Evolutionary conservation across 805 yeast genomes (phyloP), one percentile per base, ranked within the genome.

Genomic region (Yarrowia sp.): DNA sequence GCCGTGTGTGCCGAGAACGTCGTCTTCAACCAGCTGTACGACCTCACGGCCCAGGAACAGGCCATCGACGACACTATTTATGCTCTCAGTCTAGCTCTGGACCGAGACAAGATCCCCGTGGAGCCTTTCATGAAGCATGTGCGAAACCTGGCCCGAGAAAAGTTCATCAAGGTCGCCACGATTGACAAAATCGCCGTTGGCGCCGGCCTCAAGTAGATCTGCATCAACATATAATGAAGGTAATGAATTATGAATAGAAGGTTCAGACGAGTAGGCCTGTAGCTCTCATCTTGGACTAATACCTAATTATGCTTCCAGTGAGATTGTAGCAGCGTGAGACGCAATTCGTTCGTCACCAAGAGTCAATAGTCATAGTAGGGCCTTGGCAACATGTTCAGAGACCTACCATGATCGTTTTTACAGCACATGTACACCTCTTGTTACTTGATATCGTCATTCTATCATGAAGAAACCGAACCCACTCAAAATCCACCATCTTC

Each of bases 31-130:
- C 97, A 91, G 75, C 74, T 89, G 14, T 88, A 89, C 74, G 84
- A 84, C 22, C 79, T 89, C 0, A 85, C 86, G 0, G 84, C 92
- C 19, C 88, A 86, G 48, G 90, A 89, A 66, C 82, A 83, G 70
- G 90, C 97, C 0, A 83, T 88, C n/a, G 84, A 84, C 40, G 97
- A 93, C 74, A 81, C 93, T 0, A 79, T 86, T 7, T 82, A 84
- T 69, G 82, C 86, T 11, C 79, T 92, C 10, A 84, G 85, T 5
- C 85, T 87, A 22, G 83, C 86, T 4, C 85, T 84, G 70, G 87
- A 84, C 69, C 72, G 78, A 2, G 87, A 86, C 5, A 75, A 79
- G 55, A 73, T 87, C n/a, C 69, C 78, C 5, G 73, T 85, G 26
- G 82, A 80, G 2, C 76, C 75, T 19, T 84, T 84, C 72, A 72